Percentiles rank a stretch among this genome's conserved stretches.
Evolutionary conservation across 1,284 basidiomycete genomes (phyloP).

Genomic region (Austroboletus niveus): DNA sequence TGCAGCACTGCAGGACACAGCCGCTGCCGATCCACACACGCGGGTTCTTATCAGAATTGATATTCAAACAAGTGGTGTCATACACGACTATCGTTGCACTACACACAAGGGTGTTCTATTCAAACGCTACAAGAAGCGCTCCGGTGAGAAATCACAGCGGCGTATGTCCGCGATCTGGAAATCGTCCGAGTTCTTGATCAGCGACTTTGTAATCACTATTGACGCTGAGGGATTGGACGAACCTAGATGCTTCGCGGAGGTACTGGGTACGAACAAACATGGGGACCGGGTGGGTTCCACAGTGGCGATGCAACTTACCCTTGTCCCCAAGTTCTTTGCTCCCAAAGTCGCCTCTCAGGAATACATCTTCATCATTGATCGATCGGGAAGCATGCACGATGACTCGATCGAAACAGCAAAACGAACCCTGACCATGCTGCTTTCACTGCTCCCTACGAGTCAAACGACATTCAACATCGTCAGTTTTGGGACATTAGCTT

Average conservation of each 20-base stretch:
- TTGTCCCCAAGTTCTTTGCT: conserved; percentile 50
- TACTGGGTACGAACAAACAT: conserved; percentile 25
- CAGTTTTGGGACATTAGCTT: conserved; percentile 41
- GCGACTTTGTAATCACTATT: conserved; percentile 48
- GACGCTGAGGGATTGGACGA: conserved; percentile 45
- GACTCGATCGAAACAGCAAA: conserved; percentile 37
- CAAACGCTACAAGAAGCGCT: conserved; percentile 34
- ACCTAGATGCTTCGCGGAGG: conserved; percentile 55
- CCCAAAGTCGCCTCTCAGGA: conserved; percentile 38
- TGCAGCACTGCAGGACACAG: conserved; percentile 33
- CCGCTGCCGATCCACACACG: conserved; percentile 31
- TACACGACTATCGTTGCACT: conserved; percentile 39
- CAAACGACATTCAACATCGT: conserved; percentile 47
- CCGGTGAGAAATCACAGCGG: conserved; percentile 37
- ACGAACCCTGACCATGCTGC: conserved; percentile 32
- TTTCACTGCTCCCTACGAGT: conserved; percentile 32
- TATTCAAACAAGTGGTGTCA: conserved; percentile 45
- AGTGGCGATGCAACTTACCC: conserved; percentile 48
- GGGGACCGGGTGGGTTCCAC: conserved; percentile 28
- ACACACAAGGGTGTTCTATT: conserved; percentile 37
- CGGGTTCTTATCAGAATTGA: conserved; percentile 42
- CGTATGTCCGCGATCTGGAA: conserved; percentile 39
- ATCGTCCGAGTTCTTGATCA: conserved; percentile 39
- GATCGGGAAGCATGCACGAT: conserved; percentile 40
- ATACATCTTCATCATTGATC: conserved; percentile 44